Evolutionary conservation across 2,329 filamentous ascomycete species (phyloP), one percentile per base, ranked within the genome.

Genomic region (Pseudogymnoascus sp.): DNA sequence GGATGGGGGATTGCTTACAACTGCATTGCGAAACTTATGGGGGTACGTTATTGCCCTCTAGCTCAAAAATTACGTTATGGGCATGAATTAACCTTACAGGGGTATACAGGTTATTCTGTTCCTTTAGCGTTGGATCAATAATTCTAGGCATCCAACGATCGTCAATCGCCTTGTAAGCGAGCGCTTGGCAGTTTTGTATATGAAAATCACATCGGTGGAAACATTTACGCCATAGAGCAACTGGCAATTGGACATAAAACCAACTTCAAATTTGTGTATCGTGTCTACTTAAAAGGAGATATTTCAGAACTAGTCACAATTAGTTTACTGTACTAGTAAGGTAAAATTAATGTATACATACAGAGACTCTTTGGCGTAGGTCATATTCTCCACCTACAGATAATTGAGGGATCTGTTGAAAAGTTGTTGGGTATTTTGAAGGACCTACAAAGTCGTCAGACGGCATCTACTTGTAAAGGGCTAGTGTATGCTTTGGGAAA

Each of bases 331-430:
- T 37, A 12, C 12, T 37, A 37, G 14, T 37, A n/a, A 37, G 14
- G n/a, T 6, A 7, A n/a, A 37, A 6, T 37, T 37, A 6, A 37
- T 37, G 34, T n/a, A 37, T 37, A 67, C 66, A 50, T 65, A 71
- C 69, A n/a, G 63, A 38, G 11, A 67, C 50, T 16, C 30, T 59
- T 43, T 69, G 68, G 57, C 70, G 65, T 14, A 71, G 59, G 58
- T 71, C 67, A 61, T 69, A 71, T 59, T 63, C 54, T 3, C 68
- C 68, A 16, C 70, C 68, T 58, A 68, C 68, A 57, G 69, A 70
- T 4, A 71, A 63, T 47, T 71, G 69, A 12, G 70, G 70, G 22
- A 71, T 66, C 60, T 71, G 70, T 4, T 67, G 65, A 71, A 63
- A 32, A 67, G 65, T 30, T 64, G 62, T 34, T 69, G 63, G 1